phyloP scores from a whole-genome alignment of 2,329 filamentous ascomycete species.

The Raffaelea arxii region DNA sequence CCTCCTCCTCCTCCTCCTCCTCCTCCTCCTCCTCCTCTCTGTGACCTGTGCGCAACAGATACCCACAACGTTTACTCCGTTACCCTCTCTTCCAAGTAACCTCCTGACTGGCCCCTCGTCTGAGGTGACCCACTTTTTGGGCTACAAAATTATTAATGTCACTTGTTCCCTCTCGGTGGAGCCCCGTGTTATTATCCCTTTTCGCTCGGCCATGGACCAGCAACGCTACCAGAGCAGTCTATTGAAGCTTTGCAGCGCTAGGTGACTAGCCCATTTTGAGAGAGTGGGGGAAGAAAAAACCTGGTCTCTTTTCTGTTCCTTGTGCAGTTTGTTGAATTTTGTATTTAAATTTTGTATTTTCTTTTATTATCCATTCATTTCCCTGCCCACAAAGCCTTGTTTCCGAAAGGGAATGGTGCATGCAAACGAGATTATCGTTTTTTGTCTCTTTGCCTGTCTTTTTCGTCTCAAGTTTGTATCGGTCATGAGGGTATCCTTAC shows the following conservation, averaged over 20 bases:
- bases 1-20: neutral
- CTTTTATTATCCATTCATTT: constrained; percentile 1
- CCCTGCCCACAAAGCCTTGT: neutral
- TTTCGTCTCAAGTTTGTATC: neutral
- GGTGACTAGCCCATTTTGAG: constrained; percentile 10
- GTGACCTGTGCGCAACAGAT: no score
- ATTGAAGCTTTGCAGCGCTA: constrained; percentile 13
- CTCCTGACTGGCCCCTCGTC: constrained; percentile 1
- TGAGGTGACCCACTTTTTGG: constrained; percentile 1
- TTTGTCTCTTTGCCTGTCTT: neutral
- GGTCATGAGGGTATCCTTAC: no score
- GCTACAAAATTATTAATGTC: constrained; percentile 7
- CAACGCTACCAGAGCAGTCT: constrained; percentile 11
- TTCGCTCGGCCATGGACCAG: constrained; percentile 2
- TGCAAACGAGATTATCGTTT: neutral
- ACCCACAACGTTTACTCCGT: no score
- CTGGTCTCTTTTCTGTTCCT: constrained; percentile 8
- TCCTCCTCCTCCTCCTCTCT: no score
- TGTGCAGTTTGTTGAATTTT: neutral
- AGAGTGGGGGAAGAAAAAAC: no score
- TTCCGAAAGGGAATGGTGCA: neutral
- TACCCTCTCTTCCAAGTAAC: no score
- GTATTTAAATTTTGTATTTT: neutral
- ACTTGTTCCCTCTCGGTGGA: constrained; percentile 6
- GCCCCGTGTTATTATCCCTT: constrained; percentile 11